Base-by-base conservation (phyloP, 257 asterid genomes). In the Fraxinus americana region DNA sequence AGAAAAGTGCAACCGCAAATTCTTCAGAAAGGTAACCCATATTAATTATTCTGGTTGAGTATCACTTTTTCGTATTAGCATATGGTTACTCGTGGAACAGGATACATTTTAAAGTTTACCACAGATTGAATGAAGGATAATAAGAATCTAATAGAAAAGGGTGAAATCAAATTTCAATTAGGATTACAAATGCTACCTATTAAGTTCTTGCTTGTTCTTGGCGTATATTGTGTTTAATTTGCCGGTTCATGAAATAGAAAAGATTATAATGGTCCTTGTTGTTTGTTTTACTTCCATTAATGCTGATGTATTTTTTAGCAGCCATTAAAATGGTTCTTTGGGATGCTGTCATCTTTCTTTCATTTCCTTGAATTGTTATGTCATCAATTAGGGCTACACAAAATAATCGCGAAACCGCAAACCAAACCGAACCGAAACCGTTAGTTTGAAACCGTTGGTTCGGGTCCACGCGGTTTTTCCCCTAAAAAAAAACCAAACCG, bases 1-100 rank as follows among this genome's bases (percentile, higher is more conserved):
- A 82, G 86, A 82, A 82, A 81, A 82, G 70, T 86, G 75, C 82
- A 54, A 74, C 14, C 50, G 81, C 78, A 70, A 50, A 21, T 67
- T 45, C 67, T 30, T 50, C 82, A 19, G 87, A 85, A 77, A 80
- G 91, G 91, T 88, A 80, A 57, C 45, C 11, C 35, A 43, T 81
- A 54, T 57, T 11, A 4, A 29, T 17, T 16, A 17, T 75, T 70
- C 2, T 21, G 57, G 29, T 54, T 68, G 35, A 29, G 17, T 45
- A 45, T 17, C 52, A 13, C 50, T 29, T 45, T 45, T 45, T 4
- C 4, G 54, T 45, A 14, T 45, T 14, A 45, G n/a, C 1, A 45
- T 14, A 45, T 45, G 54, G 54, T 45, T 41, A 41, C 48, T 41
- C 4, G 16, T 41, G 48, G 16, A 41, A 41, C 48, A 41, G 48